These are phyloP conservation scores for Pulveroboletus sp. DNA, from an alignment of 768 basidiomycete genomes.

Conservation along the genomic window DNA sequence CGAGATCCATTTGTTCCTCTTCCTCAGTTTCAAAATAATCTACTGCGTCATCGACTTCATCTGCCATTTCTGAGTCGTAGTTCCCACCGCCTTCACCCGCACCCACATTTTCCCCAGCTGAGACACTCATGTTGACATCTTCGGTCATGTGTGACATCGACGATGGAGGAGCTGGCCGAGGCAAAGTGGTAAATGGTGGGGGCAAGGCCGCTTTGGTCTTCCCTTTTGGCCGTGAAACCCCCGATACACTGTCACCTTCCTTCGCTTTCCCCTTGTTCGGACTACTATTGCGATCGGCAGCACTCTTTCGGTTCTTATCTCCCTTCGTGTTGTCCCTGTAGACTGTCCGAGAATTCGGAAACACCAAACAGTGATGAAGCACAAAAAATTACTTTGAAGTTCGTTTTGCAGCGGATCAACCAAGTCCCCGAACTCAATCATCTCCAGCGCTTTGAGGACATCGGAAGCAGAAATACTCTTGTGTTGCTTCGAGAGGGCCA, in stretches of 20 bases:
- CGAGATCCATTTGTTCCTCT: conserved; percentile 39
- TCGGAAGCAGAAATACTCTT: conserved; percentile 89
- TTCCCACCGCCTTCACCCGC: conserved; percentile 32
- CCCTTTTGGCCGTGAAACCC: conserved; percentile 24
- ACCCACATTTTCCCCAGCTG: conserved; percentile 25
- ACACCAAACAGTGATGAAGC: neutral
- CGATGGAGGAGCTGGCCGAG: conserved; percentile 25
- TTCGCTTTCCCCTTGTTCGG: conserved; percentile 28
- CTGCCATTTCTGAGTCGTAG: conserved; percentile 22
- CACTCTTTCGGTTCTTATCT: conserved; percentile 45
- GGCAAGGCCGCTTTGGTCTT: conserved; percentile 29
- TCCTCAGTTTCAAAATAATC: conserved; percentile 36
- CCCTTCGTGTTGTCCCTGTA: conserved; percentile 62
- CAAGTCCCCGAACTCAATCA: conserved; percentile 71
- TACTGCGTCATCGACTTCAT: conserved; percentile 20
- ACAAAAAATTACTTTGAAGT: conserved; percentile 45
- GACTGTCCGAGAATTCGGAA: conserved; percentile 35
- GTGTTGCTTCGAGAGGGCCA: conserved; percentile 77
- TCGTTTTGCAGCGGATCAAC: conserved; percentile 59
- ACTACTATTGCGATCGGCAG: conserved; percentile 22
- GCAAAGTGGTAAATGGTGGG: conserved; percentile 28
- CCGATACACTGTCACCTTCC: conserved; percentile 30
- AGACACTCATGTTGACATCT: conserved; percentile 22
- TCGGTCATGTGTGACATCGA: conserved; percentile 25
- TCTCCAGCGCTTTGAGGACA: conserved; percentile 81